A percentile compares a stretch with the other conserved stretches of the same genome.
Conservation (phyloP, 2,329 filamentous ascomycete genomes). For the Penicillium sp. region DNA sequence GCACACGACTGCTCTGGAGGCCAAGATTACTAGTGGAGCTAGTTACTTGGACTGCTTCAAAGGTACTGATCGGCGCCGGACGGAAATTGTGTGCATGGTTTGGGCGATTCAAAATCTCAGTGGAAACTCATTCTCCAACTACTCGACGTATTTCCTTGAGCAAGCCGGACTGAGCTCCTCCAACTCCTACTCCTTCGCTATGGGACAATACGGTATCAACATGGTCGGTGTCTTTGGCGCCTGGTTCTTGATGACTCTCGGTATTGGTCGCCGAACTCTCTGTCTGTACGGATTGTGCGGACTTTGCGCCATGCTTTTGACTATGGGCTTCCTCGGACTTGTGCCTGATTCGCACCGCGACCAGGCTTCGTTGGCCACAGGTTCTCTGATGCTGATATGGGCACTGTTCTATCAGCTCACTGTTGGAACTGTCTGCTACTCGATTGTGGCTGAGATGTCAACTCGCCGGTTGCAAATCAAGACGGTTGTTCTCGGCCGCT, state of each 20-base stretch:
- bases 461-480: slow-evolving; percentile 86
- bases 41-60: slow-evolving; percentile 84
- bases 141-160: slow-evolving; percentile 64
- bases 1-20: slow-evolving; percentile 81
- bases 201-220: slow-evolving; percentile 68
- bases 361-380: slow-evolving; percentile 73
- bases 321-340: slow-evolving; percentile 82
- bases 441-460: slow-evolving; percentile 81
- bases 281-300: slow-evolving; percentile 77
- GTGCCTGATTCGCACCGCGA: slow-evolving; percentile 64
- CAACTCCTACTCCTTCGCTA: slow-evolving; percentile 60
- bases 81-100: slow-evolving; percentile 71
- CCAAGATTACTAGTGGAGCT: slow-evolving; percentile 73
- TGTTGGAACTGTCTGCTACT: slow-evolving; percentile 88
- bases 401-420: slow-evolving; percentile 83
- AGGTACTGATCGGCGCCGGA: slow-evolving; percentile 76
- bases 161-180: slow-evolving; percentile 58
- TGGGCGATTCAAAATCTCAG: slow-evolving; percentile 69
- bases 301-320: slow-evolving; percentile 75
- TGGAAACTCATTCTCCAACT: slow-evolving; percentile 67
- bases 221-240: slow-evolving; percentile 81
- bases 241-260: slow-evolving; percentile 77
- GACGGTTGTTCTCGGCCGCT: slow-evolving; percentile 83
- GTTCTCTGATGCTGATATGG: slow-evolving; percentile 84
- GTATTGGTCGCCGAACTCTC: slow-evolving; percentile 74